These are phyloP conservation scores for Arthrobotrys iridis DNA, from an alignment of 2,329 filamentous ascomycete genomes.

Conservation along the genomic window DNA sequence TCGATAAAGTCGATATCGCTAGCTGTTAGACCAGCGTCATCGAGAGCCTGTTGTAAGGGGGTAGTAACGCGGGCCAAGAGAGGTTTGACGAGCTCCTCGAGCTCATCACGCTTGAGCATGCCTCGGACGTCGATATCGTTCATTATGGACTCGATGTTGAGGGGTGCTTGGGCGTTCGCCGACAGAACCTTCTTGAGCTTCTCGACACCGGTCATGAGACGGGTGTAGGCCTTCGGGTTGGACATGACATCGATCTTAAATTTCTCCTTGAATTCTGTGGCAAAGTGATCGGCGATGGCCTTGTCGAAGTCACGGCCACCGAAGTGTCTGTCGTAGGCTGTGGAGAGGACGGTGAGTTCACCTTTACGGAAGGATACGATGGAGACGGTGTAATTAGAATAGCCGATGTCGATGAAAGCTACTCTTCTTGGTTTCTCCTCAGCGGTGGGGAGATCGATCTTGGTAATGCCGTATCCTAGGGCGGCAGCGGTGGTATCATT, in stretches of 20 bases:
- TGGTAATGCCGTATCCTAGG: constrained; percentile 96
- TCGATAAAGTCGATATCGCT: constrained; percentile 95
- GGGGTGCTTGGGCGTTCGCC: constrained; percentile 87
- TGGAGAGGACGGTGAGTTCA: constrained; percentile 91
- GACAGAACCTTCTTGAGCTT: constrained; percentile 99
- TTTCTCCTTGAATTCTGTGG: constrained; percentile 94
- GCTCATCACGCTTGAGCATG: constrained; percentile 91
- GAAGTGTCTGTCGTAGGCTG: constrained; percentile 92
- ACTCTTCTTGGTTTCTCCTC: constrained; percentile 94
- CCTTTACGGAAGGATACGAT: constrained; percentile 98
- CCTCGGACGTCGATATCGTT: constrained; percentile 91
- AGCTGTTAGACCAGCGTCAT: constrained; percentile 87
- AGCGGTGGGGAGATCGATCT: constrained; percentile 84
- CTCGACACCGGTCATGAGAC: constrained; percentile 87
- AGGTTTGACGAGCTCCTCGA: constrained; percentile 89
- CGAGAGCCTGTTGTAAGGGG: constrained; percentile 88
- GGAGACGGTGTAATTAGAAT: constrained; percentile 94
- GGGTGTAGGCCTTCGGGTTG: constrained; percentile 88
- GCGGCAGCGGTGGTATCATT: constrained; percentile 98
- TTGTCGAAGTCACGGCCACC: constrained; percentile 98
- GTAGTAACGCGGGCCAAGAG: constrained; percentile 76
- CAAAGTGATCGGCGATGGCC: constrained; percentile 92
- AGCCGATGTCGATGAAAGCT: constrained; percentile 91
- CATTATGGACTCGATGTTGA: constrained; percentile 99
- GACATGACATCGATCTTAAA: constrained; percentile 95